Base-by-base conservation (phyloP, 805 yeast species). In the Ogataea allantospora region DNA sequence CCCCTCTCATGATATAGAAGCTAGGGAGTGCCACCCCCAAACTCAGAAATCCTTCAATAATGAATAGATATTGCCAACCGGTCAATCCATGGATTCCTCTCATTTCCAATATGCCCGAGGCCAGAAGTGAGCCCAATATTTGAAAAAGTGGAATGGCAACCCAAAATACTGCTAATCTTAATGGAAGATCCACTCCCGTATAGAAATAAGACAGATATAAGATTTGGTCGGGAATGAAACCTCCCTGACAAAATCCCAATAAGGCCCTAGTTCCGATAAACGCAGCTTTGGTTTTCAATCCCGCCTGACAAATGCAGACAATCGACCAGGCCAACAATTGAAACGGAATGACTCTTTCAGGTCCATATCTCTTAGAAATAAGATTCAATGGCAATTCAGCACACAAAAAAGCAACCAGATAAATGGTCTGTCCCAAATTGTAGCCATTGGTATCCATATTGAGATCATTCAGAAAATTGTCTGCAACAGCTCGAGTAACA, bases 11-110 rank as follows among this genome's bases (percentile, higher is more conserved):
- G 5, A 57, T 37, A 25, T 55, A 48, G n/a, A 40, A 47, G 7
- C 58, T 30, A 33, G 59, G 47, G 35, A 62, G 56, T 2, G 87
- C 88, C 44, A 81, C 65, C 2, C 54, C 13, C 3, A 78, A 57
- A 3, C 87, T 78, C 30, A 79, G 48, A 4, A 70, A 37, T 6
- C 88, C 88, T 55, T 80, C 85, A 35, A 82, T 67, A n/a, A 81
- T 51, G 47, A 81, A 81, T 15, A 81, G 60, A 77, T 80, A 81
- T 38, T 72, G 67, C 88, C 88, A 81, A 17, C 83, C 82, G 11
- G 60, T 62, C 50, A 63, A 56, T 3, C 74, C 70, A 12, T 46
- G 42, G 2, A 51, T 41, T 13, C 76, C 78, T 19, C 73, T 60
- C 57, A 80, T 62, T 38, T 66, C 66, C 35, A 78, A 62, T 22